A percentile compares a stretch with the other conserved stretches of the same genome.
phyloP scores from a whole-genome alignment of 2,329 filamentous ascomycete species.

The Neophaeococcomyces mojaviensis region DNA sequence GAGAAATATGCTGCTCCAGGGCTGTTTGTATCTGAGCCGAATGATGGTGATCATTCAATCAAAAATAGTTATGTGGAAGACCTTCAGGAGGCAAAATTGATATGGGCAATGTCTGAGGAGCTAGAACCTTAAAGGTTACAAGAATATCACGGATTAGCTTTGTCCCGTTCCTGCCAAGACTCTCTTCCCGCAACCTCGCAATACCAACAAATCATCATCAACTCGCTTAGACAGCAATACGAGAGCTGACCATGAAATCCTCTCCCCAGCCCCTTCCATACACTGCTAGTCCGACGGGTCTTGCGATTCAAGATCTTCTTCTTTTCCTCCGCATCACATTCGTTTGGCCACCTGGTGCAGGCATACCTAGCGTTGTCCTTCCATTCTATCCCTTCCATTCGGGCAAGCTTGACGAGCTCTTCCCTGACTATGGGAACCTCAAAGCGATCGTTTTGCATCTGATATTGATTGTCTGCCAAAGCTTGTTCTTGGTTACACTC shows the following conservation, averaged over 20 bases:
- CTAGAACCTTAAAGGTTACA: too few relatives aligned
- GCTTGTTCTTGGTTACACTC: conserved; percentile 52
- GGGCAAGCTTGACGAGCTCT: conserved; percentile 54
- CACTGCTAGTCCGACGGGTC: conserved; percentile 32
- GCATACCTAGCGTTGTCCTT: conserved; percentile 53
- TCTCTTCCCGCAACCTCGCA: background rate
- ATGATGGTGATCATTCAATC: too few relatives aligned
- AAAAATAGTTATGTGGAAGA: too few relatives aligned
- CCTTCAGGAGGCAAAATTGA: too few relatives aligned
- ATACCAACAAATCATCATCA: background rate
- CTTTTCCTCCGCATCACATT: conserved; percentile 29
- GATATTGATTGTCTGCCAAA: conserved; percentile 53
- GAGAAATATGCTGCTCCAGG: too few relatives aligned
- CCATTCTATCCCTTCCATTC: conserved; percentile 49
- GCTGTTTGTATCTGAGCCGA: too few relatives aligned
- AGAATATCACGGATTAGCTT: too few relatives aligned
- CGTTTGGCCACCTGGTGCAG: conserved; percentile 16
- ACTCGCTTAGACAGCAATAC: conserved; percentile 23
- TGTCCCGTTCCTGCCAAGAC: too few relatives aligned
- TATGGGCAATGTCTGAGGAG: too few relatives aligned
- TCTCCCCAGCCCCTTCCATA: conserved; percentile 30
- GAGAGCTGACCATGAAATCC: conserved; percentile 25
- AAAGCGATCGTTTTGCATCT: conserved; percentile 52
- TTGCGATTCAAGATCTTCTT: conserved; percentile 34
- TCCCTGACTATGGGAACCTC: conserved; percentile 41